Evolutionary conservation across 306 rosid species (phyloP).

Genomic region (Rosa rugosa): DNA sequence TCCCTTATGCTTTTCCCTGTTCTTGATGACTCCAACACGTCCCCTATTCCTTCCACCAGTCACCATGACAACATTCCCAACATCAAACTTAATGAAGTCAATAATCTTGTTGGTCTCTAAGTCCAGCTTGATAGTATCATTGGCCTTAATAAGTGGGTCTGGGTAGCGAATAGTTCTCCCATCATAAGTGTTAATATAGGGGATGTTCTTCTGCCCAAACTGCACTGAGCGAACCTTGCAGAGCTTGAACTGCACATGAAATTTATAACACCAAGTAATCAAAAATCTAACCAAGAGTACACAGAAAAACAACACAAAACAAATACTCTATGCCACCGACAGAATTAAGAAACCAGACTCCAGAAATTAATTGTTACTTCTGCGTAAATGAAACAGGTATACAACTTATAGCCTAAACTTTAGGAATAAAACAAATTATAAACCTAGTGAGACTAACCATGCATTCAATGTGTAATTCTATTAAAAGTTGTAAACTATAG

Average conservation of each 20-base stretch:
- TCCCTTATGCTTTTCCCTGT: constrained; percentile 85
- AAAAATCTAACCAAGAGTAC: neutral
- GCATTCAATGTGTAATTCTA: neutral
- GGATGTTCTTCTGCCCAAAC: constrained; percentile 80
- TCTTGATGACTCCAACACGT: constrained; percentile 83
- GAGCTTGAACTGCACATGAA: constrained; percentile 70
- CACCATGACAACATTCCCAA: constrained; percentile 84
- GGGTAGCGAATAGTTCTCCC: constrained; percentile 92
- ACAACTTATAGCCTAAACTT: neutral
- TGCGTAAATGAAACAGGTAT: neutral
- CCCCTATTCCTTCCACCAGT: constrained; percentile 88
- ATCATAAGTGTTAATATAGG: constrained; percentile 76
- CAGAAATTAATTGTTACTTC: neutral
- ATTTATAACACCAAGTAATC: neutral
- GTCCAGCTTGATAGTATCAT: constrained; percentile 82
- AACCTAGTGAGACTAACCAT: neutral
- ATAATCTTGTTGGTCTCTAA: constrained; percentile 64
- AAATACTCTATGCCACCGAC: neutral
- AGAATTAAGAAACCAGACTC: neutral
- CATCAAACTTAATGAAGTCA: constrained; percentile 84
- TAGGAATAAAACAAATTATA: neutral
- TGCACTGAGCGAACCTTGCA: constrained; percentile 87
- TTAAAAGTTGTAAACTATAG: neutral
- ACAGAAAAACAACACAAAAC: neutral
- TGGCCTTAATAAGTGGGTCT: constrained; percentile 74